These are phyloP conservation scores for Smittium mucronatum DNA, from an alignment of 371 early-diverging fungal species.

Conservation along the genomic window DNA sequence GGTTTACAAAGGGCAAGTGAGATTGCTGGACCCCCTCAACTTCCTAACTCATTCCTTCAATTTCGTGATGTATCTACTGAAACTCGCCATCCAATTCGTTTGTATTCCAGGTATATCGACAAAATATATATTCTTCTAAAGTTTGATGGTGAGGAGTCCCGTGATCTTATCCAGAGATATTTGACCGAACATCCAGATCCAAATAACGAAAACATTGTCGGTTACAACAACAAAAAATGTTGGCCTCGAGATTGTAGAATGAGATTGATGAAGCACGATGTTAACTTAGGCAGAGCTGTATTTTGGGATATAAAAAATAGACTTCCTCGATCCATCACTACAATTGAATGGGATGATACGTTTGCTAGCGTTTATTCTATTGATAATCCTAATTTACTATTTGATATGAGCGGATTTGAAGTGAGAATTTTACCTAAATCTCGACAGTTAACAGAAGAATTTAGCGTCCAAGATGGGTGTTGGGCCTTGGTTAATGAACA, in stretches of 20 bases:
- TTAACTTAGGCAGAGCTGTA: constrained; percentile 84
- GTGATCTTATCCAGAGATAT: constrained; percentile 92
- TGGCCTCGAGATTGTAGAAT: constrained; percentile 98
- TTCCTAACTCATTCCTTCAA: constrained; percentile 95
- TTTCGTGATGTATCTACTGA: constrained; percentile 86
- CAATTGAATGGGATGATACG: constrained; percentile 94
- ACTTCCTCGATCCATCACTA: constrained; percentile 89
- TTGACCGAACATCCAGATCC: constrained; percentile 97
- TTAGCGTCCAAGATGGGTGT: constrained; percentile 85
- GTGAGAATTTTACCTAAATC: constrained; percentile 68
- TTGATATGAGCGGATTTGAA: constrained; percentile 72
- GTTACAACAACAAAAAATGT: constrained; percentile 91
- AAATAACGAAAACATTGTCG: constrained; percentile 96
- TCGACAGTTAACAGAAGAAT: constrained; percentile 71
- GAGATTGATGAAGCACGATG: constrained; percentile 98
- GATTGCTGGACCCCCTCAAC: constrained; percentile 87
- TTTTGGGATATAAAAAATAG: constrained; percentile 98
- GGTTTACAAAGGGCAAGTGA: constrained; percentile 92
- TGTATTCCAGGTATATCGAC: constrained; percentile 91
- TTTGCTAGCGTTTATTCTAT: constrained; percentile 92
- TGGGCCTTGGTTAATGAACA: constrained; percentile 94
- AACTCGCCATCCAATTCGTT: constrained; percentile 89
- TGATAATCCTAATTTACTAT: constrained; percentile 93
- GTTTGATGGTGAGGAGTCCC: constrained; percentile 73
- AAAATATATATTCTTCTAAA: constrained; percentile 87